Evolutionary conservation across 352 stramenopile species (phyloP), one percentile per base, ranked within the genome.

Genomic region (Phytophthora pseudosyringae): DNA sequence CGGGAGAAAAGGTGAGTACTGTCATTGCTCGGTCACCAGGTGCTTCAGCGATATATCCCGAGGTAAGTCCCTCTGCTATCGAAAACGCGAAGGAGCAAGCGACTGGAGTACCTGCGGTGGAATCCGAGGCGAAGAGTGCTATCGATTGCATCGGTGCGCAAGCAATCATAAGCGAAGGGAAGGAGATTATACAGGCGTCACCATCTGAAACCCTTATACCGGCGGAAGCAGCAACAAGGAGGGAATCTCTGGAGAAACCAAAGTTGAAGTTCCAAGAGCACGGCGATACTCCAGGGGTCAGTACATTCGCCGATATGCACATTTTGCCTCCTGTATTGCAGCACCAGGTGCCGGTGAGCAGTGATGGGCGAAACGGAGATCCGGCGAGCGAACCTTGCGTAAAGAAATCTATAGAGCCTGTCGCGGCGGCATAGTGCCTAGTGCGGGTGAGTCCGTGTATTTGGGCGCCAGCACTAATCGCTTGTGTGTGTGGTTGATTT

Each of bases 361-460:
- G 45, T 72, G 59, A 53, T 63, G 57, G 50, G 54, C 50, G 40
- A 65, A 63, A 75, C 44, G 50, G 47, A 65, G 33, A 65, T 70
- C 65, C 44, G 18, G 52, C 60, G 35, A 69, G 51, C 47, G 25
- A 64, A 61, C 25, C 54, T 78, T 74, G 70, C 56, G 40, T 77
- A 68, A 72, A 64, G 59, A 74, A 73, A 73, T 76, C 59, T 71
- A 74, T 68, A 64, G 46, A 71, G 46, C 65, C 59, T 64, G 59
- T 72, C 41, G 45, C 50, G 45, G 45, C 55, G 52, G 59, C 49
- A 39, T 74, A 71, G 46, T 29, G 52, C 63, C 52, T 48, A 59
- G 45, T 69, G 59, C 50, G 61, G 64, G 51, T 77, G 64, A 64
- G 59, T 76, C 40, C 50, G 41, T 64, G 39, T 54, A 18, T 57